These are phyloP conservation scores for Streptanthus diversifolius DNA, from an alignment of 345 rosid genomes.

Conservation along the genomic window DNA sequence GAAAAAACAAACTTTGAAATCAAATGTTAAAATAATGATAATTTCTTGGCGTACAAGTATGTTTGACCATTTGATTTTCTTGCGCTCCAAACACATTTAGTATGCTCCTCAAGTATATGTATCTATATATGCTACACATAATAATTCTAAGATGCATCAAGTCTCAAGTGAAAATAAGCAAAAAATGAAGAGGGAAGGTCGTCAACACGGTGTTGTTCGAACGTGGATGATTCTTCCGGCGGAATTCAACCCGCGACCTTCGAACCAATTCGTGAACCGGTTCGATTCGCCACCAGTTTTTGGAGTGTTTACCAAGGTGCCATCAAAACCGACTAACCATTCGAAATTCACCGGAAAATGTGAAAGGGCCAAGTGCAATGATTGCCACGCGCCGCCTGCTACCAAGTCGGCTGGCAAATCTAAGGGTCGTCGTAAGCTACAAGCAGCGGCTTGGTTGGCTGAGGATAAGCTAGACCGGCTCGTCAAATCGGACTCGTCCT, in stretches of 20 bases:
- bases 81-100: conserved; percentile 18
- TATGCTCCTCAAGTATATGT: background rate
- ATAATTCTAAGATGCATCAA: background rate
- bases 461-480: conserved; percentile 23
- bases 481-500: background rate
- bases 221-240: conserved; percentile 6
- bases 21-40: background rate
- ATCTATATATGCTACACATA: background rate
- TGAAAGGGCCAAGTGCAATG: conserved; percentile 8
- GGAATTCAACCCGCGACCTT: background rate
- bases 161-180: background rate
- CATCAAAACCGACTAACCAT: conserved; percentile 27
- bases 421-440: conserved; percentile 25
- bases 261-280: background rate
- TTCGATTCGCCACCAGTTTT: conserved; percentile 2
- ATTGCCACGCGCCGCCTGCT: conserved; percentile 19
- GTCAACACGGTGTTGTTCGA: conserved; percentile 21
- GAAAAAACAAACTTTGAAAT: background rate
- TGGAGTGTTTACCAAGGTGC: conserved; percentile 11
- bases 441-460: background rate
- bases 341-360: conserved; percentile 10
- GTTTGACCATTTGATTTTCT: conserved; percentile 19
- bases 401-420: background rate
- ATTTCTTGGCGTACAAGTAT: conserved; percentile 9
- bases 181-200: conserved; percentile 30